Base-by-base conservation (phyloP, 1,284 basidiomycete genomes). In the Marasmius fiardii region DNA sequence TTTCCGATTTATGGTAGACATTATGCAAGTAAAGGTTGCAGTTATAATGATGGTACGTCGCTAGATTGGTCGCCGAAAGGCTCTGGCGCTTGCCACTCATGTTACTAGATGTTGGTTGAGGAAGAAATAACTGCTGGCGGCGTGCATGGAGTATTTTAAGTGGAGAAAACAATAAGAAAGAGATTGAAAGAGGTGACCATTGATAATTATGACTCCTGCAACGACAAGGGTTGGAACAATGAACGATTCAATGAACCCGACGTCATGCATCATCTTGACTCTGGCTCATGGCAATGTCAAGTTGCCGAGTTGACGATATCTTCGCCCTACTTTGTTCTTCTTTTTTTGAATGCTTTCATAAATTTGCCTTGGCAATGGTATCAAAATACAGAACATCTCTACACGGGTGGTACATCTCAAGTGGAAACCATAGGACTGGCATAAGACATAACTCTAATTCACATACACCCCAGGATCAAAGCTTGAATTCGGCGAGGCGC, bases 11-110 rank as follows among this genome's bases (percentile, higher is more conserved):
- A 58, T 71, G 64, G 60, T 77, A 78, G 24, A 71, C 66, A 51
- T 76, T 76, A 60, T 78, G 73, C 37, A 80, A 67, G 60, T 75
- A 79, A 4, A 79, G 67, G 54, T 79, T 75, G 59, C 78, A 80
- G 57, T 70, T 71, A 43, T 74, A 65, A 58, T 79, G 76, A 59
- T 79, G 74, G 55, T 78, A 68, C 10, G 63, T 64, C 24, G 76
- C 77, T 28, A 79, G 68, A 55, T 75, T 75, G 4, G 78, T 79
- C 8, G 77, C 77, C n/a, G 76, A 72, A 23, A 77, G 63, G 56
- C 70, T 67, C 37, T 61, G 57, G 58, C 65, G 69, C 20, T 51
- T 51, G 53, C 41, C 52, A 37, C 20, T 59, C 64, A 64, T 68
- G 10, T n/a, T n/a, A n/a, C n/a, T n/a, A n/a, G n/a, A 26, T 45